phyloP scores from a whole-genome alignment of 2,329 filamentous ascomycete genomes.

The Claviceps capensis region DNA sequence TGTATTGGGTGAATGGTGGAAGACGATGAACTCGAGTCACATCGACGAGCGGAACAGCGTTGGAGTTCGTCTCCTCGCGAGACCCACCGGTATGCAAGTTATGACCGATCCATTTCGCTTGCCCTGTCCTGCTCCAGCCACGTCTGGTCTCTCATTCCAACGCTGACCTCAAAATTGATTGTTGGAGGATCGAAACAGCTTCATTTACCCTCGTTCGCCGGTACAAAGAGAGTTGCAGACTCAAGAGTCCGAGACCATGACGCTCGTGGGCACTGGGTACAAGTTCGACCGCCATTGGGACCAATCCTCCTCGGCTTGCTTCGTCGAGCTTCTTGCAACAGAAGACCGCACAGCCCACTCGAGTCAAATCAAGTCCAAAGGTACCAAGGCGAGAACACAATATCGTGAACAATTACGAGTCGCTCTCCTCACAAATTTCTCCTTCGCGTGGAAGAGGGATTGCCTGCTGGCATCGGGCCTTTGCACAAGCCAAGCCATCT shows the following conservation, averaged over 20 bases:
- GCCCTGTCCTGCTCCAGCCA: background rate
- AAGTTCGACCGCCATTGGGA: background rate
- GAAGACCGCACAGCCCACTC: background rate
- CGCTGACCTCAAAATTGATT: background rate
- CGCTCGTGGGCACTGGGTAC: too few species aligned
- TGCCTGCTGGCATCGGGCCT: conserved; percentile 4
- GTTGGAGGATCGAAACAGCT: background rate
- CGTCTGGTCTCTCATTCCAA: background rate
- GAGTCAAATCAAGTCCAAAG: background rate
- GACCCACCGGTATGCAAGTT: background rate
- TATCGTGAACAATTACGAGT: background rate
- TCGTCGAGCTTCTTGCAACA: background rate
- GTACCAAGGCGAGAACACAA: background rate
- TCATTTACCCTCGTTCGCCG: background rate
- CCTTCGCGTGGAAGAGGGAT: background rate
- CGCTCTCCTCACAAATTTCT: background rate
- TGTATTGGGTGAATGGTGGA: background rate
- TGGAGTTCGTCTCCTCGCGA: background rate
- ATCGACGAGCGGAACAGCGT: background rate
- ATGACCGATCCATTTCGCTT: background rate
- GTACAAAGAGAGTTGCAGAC: background rate
- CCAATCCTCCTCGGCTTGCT: background rate
- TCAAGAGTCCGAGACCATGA: background rate
- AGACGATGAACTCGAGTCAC: background rate
- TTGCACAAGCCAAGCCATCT: conserved; percentile 6